A percentile compares a stretch with the other conserved stretches of the same genome.
phyloP scores from a whole-genome alignment of 2,329 filamentous ascomycete species.

The Botrytis fragariae region DNA sequence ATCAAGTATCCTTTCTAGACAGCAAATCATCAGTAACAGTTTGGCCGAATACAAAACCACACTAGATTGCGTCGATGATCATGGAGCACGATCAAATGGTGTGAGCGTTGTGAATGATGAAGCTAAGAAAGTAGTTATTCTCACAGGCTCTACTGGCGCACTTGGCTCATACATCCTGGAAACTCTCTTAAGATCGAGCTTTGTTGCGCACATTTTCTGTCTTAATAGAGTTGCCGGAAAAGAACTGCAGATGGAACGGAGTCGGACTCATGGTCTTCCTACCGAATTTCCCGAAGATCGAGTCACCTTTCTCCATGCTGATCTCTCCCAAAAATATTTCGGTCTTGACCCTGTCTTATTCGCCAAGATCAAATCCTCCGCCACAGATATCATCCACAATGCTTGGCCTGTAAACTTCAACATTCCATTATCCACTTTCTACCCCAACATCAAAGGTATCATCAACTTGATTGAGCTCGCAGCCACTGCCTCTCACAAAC shows the following conservation, averaged over 20 bases:
- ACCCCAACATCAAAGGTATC: constrained; percentile 40
- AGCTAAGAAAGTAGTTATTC: constrained; percentile 27
- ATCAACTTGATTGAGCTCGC: constrained; percentile 39
- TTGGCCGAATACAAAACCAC: background rate
- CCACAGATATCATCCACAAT: constrained; percentile 26
- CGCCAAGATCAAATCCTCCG: constrained; percentile 21
- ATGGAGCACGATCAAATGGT: too few species aligned
- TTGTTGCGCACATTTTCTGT: constrained; percentile 45
- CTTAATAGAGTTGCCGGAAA: constrained; percentile 43
- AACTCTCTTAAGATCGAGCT: constrained; percentile 33
- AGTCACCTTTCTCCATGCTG: constrained; percentile 48
- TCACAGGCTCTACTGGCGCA: constrained; percentile 50
- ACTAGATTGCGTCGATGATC: too few species aligned
- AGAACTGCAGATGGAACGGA: constrained; percentile 20
- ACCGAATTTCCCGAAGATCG: constrained; percentile 29
- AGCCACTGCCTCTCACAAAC: background rate
- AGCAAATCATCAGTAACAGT: background rate
- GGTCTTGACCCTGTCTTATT: constrained; percentile 41
- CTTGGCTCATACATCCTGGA: constrained; percentile 49
- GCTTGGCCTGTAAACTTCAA: constrained; percentile 43
- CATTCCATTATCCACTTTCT: constrained; percentile 38
- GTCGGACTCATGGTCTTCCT: constrained; percentile 9
- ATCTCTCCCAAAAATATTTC: constrained; percentile 47
- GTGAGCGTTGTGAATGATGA: too few species aligned
- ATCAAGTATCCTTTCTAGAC: background rate